phyloP scores from a whole-genome alignment of 768 basidiomycete species.

The Tylopilus vinaceipallidus region DNA sequence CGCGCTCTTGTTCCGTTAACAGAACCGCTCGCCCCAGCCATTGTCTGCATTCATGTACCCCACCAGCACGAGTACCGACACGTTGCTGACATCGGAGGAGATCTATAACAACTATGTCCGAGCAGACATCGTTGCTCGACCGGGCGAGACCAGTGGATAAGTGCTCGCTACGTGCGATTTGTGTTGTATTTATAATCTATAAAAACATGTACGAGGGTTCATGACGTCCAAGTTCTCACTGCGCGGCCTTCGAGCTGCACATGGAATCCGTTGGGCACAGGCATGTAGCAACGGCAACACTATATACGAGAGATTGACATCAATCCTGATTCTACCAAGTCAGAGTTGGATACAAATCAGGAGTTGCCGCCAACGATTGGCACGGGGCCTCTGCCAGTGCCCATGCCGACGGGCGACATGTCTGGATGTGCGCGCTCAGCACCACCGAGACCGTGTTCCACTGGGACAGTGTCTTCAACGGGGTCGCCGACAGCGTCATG shows the following conservation, averaged over 20 bases:
- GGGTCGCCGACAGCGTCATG: neutral
- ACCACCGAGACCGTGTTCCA: neutral
- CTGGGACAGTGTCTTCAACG: neutral
- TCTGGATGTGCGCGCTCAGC: neutral
- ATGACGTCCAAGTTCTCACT: neutral
- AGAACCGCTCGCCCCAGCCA: slow-evolving; percentile 32
- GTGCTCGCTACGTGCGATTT: neutral
- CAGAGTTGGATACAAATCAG: no score
- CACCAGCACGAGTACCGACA: slow-evolving; percentile 54
- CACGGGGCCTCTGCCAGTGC: no score
- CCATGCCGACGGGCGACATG: no score
- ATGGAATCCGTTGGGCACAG: no score
- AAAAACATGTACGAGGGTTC: neutral
- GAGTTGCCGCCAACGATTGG: no score
- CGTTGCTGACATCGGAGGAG: slow-evolving; percentile 65
- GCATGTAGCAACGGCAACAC: no score
- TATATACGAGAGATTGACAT: no score
- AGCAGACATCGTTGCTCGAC: slow-evolving; percentile 43
- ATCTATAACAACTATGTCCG: slow-evolving; percentile 72
- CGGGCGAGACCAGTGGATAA: slow-evolving; percentile 12
- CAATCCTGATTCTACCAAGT: no score
- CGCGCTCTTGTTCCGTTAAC: neutral
- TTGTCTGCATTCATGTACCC: slow-evolving; percentile 66
- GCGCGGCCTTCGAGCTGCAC: no score
- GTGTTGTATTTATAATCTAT: neutral